Base-by-base conservation (phyloP, 768 basidiomycete species). In the Clavulina sp. region DNA sequence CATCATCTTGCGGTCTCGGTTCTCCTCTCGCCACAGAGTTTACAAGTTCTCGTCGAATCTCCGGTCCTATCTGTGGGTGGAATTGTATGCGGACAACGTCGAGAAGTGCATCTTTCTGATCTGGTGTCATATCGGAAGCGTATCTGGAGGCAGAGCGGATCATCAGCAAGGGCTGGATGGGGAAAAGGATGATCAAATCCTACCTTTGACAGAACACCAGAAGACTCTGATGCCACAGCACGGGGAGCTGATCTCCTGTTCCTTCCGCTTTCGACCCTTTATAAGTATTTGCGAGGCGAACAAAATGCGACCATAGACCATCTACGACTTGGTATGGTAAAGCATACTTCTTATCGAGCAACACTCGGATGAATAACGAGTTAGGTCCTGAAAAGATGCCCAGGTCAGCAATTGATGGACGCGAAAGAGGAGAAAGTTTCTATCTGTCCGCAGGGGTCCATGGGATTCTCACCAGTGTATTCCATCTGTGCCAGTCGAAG, bases 251-350 rank as follows among this genome's bases (percentile, higher is more conserved):
- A 44, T 83, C 84, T 24, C 78, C 81, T n/a, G n/a, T n/a, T n/a
- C n/a, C n/a, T 46, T 77, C 71, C 19, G 68, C 70, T 52, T 73
- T 77, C 41, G 77, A 78, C 48, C 41, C 61, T 66, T 81, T 86
- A 67, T 87, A 84, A 13, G 80, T 81, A 64, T 95, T 93, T 24
- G 91, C 89, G 40, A 97, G 78, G 24, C 91, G 82, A 60, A 97
- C 89, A 64, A 95, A 99, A 69, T 99, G 95, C 72, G 95, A 93
- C 9, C 96, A 92, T 53, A 99, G 77, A 2, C 87, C 84, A 62
- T 99, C 95, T 50, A 99, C 78, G 28, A 95, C 93, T 68, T 97
- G 93, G 73, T 91, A 99, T 0, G 95, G 95, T 29, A 99, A 70
- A 54, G 95, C 88, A 62, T 92, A 86, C 64, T 99, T 99, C 68